phyloP scores from a whole-genome alignment of 1,139 yeast genomes.

The Yamadazyma blattariae region DNA sequence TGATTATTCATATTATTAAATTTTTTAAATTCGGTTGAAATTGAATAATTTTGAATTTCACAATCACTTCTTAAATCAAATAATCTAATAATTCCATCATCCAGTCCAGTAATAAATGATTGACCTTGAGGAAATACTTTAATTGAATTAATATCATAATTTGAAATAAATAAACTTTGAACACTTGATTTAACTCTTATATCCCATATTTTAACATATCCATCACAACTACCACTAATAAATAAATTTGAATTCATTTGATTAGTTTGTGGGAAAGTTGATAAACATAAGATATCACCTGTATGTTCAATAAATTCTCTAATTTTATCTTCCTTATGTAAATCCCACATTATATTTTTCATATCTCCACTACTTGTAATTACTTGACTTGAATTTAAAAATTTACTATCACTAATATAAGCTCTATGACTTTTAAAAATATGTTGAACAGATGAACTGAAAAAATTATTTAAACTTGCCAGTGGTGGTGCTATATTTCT shows the following conservation, averaged over 20 bases:
- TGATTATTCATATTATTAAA: neutral
- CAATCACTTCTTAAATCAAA: slow-evolving; percentile 81
- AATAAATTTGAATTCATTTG: slow-evolving; percentile 34
- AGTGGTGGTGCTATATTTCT: neutral
- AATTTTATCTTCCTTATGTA: slow-evolving; percentile 52
- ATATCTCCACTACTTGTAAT: slow-evolving; percentile 82
- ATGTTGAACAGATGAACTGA: slow-evolving; percentile 32
- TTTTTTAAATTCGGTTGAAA: slow-evolving; percentile 22
- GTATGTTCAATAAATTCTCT: slow-evolving; percentile 69
- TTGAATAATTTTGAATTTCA: slow-evolving; percentile 53
- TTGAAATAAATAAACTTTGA: slow-evolving; percentile 60
- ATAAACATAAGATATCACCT: slow-evolving; percentile 72
- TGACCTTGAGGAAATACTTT: slow-evolving; percentile 70
- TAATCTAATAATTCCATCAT: slow-evolving; percentile 71
- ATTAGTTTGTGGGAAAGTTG: slow-evolving; percentile 24
- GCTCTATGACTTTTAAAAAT: slow-evolving; percentile 79
- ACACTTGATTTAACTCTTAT: slow-evolving; percentile 50
- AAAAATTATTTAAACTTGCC: neutral
- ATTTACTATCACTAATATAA: slow-evolving; percentile 74
- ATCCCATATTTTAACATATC: slow-evolving; percentile 74
- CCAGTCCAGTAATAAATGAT: slow-evolving; percentile 70
- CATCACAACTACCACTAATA: slow-evolving; percentile 76
- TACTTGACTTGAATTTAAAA: slow-evolving; percentile 49
- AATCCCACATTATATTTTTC: slow-evolving; percentile 81
- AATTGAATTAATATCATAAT: slow-evolving; percentile 65